Evolutionary conservation across 441 rosid genomes (phyloP), one percentile per base, ranked within the genome.

Genomic region (Kokia cookei): DNA sequence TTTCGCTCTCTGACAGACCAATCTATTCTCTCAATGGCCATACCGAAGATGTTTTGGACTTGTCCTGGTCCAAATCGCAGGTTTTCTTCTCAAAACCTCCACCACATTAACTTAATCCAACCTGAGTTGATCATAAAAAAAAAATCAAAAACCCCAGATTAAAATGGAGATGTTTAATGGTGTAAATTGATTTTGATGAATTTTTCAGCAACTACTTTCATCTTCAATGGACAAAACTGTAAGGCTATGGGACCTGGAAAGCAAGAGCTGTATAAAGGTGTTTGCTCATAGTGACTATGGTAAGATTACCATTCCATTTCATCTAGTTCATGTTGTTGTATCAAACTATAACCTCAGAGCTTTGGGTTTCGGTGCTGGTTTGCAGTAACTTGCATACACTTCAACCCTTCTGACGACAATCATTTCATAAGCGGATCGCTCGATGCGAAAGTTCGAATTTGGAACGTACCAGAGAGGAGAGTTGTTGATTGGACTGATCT

Each of bases 181-280:
- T 54, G 59, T 19, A 54, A 4, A 54, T 54, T 45, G 22, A 22
- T 17, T 32, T 27, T 57, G 60, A 12, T 70, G 65, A 29, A 66
- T 70, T 22, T 77, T 83, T 79, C 93, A 96, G 97, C 87, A 79
- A 74, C 82, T 96, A 43, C 90, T 93, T 40, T 96, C 99, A 7
- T 96, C 99, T 75, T 96, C 99, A 35, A 96, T 93, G 98, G 99
- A 96, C 78, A 96, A 93, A 84, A 96, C 99, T 63, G 98, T 96
- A 13, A 88, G 97, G 77, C 75, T 96, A 70, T 96, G 99, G 99
- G 97, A 93, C 82, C 45, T 92, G 80, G 97, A 93, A 77, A 86
- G 82, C 47, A 89, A 81, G 76, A 86, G 86, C 76, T 96, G 98
- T 76, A 80, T 93, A 64, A 92, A 96, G 75, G 14, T 90, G 83